These are phyloP conservation scores for Blastobotrys ciferrii DNA, from an alignment of 1,139 yeast species.

Conservation along the genomic window DNA sequence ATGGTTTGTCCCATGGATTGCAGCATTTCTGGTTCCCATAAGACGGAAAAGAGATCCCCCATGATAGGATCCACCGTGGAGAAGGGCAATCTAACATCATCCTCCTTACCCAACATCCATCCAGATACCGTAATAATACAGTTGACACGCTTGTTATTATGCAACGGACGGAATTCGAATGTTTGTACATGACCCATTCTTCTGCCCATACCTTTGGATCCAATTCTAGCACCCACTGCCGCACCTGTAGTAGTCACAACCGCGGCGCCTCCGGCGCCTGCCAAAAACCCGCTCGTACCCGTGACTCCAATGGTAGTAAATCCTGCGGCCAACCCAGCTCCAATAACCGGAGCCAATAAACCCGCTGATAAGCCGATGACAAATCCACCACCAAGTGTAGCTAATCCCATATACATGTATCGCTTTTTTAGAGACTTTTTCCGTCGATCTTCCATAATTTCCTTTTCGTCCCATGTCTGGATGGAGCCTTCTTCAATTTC, in stretches of 20 bases:
- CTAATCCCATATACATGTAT: constrained; percentile 86
- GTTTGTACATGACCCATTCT: constrained; percentile 92
- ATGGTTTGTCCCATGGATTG: constrained; percentile 96
- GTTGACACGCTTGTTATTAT: constrained; percentile 85
- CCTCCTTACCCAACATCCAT: constrained; percentile 95
- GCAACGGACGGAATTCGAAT: constrained; percentile 89
- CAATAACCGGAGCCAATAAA: constrained; percentile 92
- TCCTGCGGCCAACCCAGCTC: constrained; percentile 98
- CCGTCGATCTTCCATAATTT: constrained; percentile 66
- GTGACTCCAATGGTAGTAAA: constrained; percentile 89
- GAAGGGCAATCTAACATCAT: constrained; percentile 95
- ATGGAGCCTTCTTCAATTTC: constrained; percentile 77
- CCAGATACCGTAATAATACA: constrained; percentile 91
- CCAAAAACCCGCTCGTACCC: constrained; percentile 88
- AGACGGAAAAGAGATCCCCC: constrained; percentile 89
- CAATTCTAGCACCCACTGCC: constrained; percentile 86
- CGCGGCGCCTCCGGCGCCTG: constrained; percentile 97
- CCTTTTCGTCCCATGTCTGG: constrained; percentile 73
- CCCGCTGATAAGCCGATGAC: constrained; percentile 96
- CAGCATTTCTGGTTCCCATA: constrained; percentile 99
- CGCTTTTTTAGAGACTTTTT: constrained; percentile 64
- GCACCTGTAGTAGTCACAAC: constrained; percentile 91
- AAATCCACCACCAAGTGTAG: constrained; percentile 95
- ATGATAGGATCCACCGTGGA: constrained; percentile 95
- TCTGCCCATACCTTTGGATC: constrained; percentile 77